Base-by-base conservation (phyloP, 352 stramenopile genomes). In the Phytophthora megakarya region DNA sequence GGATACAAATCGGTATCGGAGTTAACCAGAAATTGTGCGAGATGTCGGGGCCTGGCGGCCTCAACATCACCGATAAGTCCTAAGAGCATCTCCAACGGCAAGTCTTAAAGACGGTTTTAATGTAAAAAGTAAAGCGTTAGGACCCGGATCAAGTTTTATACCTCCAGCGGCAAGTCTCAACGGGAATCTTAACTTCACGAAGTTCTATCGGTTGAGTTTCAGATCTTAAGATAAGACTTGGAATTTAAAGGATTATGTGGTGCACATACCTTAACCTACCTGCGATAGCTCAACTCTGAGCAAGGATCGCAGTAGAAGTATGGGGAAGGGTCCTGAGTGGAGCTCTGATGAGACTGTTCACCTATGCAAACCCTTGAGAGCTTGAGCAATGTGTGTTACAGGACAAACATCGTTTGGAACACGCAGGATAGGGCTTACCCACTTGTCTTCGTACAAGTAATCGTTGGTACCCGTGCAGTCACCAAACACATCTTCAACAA, bases 181-280 rank as follows among this genome's bases (percentile, higher is more conserved):
- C 18, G 39, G 1, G 26, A 10, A 32, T 54, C 28, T 54, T 54
- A 54, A 54, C 47, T 54, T 54, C 47, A 33, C 18, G 10, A 44
- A 21, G 47, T 13, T 32, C 46, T 44, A 54, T 44, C 40, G 16
- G 16, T 28, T 43, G 28, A 9, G 12, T 15, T 7, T 45, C 9
- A 7, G 21, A 13, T n/a, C 37, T 57, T 39, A 30, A 57, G 21
- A 46, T 39, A 57, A 47, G 13, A 46, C 49, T 47, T 38, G 25
- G 5, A 39, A 39, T 57, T 37, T 47, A 6, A 22, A 0, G 3
- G 2, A 32, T 28, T 44, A 9, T 32, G 5, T 5, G 26, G 26
- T 32, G 26, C 26, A 32, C 5, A 32, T n/a, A n/a, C n/a, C n/a
- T n/a, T n/a, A n/a, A n/a, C n/a, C n/a, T n/a, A n/a, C n/a, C n/a